Evolutionary conservation across 192 early-diverging fungal genomes (phyloP), one percentile per base, ranked within the genome.

Genomic region (Rhizophagus sp.): DNA sequence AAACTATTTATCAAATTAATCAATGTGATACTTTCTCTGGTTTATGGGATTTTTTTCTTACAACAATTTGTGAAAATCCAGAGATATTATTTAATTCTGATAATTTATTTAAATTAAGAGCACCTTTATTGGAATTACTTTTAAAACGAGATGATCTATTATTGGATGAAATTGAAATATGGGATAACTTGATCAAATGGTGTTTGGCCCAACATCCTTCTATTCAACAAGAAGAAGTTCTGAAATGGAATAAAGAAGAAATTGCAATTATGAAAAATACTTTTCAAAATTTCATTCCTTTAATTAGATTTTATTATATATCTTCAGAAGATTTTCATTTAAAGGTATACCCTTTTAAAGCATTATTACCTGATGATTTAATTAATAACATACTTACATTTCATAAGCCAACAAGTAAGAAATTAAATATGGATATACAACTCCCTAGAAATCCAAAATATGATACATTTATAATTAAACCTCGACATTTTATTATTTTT

Each of bases 161-260:
- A 5, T 19, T 57, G 15, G 15, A 19, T 19, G 52, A 57, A 19
- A 57, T 57, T 57, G 52, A 57, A 19, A 57, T 57, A 19, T 57
- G 52, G 52, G 15, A 57, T 19, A 57, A 6, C 17, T 57, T 73
- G n/a, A 12, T 73, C 1, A 73, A 73, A 47, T 73, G 71, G 71
- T 22, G 12, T 19, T 19, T 57, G 3, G 71, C n/a, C 4, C 33
- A 49, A 49, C 10, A 15, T 15, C 24, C 24, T 2, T 25, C 25
- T 11, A 3, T 66, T 66, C 2, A 12, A 30, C 25, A 25, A 15
- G 30, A 25, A 15, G 30, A 66, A 12, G 11, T 25, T 4, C 3
- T 0, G 6, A 33, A 66, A 66, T 66, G 65, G 65, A 66, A 12
- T 13, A 33, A 66, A 19, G 65, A 66, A 15, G 24, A 66, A 15